phyloP scores from a whole-genome alignment of 495 filamentous ascomycete species.

The Trichoderma reesei region DNA sequence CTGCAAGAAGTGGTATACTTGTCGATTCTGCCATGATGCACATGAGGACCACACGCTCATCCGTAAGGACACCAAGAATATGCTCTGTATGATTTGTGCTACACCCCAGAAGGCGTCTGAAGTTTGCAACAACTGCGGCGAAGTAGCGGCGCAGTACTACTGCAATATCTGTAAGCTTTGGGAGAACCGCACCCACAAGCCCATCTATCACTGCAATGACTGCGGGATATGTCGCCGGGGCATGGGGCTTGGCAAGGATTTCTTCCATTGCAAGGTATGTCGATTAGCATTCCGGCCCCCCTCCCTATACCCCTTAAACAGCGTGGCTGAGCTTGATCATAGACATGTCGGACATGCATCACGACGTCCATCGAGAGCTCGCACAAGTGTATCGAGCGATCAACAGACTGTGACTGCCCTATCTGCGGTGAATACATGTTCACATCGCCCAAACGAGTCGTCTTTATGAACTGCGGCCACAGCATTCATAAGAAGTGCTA shows the following conservation, averaged over 20 bases:
- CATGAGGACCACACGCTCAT: constrained; percentile 73
- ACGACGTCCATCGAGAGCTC: constrained; percentile 62
- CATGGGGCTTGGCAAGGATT: constrained; percentile 88
- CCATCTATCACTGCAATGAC: constrained; percentile 93
- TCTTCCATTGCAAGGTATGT: constrained; percentile 90
- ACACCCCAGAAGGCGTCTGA: constrained; percentile 75
- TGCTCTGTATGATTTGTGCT: constrained; percentile 96
- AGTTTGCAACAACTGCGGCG: constrained; percentile 64
- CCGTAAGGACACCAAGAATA: constrained; percentile 77
- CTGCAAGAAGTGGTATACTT: constrained; percentile 90
- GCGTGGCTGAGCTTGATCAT: constrained; percentile 14
- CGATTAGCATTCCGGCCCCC: background rate
- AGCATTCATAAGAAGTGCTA: constrained; percentile 88
- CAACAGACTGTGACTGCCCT: constrained; percentile 93
- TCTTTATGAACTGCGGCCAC: constrained; percentile 93
- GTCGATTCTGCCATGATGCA: constrained; percentile 88
- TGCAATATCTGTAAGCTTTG: constrained; percentile 93
- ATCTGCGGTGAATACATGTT: constrained; percentile 98
- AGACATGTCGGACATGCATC: constrained; percentile 90
- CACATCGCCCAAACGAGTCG: constrained; percentile 76
- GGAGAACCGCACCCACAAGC: constrained; percentile 85
- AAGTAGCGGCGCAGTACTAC: constrained; percentile 81
- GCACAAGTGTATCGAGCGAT: constrained; percentile 92
- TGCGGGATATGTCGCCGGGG: constrained; percentile 94
- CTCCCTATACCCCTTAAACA: constrained; percentile 9